Base-by-base conservation (phyloP, 2,329 filamentous ascomycete genomes). In the Trichoderma guizhouense region DNA sequence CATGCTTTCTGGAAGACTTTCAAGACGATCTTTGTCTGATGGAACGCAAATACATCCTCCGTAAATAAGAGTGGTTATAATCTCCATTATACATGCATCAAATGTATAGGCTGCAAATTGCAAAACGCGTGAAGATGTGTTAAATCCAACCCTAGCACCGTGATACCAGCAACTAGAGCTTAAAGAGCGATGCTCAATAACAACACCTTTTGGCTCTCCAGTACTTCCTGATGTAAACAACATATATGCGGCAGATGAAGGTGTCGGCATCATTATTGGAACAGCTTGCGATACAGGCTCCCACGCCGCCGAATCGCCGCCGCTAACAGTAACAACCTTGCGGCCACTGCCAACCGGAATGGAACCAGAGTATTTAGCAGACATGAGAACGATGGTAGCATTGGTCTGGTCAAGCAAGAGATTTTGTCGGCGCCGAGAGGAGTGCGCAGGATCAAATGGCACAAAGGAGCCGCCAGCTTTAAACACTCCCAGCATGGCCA, bases 81-180 rank as follows among this genome's bases (percentile, higher is more conserved):
- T 36, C 34, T 36, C 34, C 34, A 36, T 36, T 55, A 21, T 55
- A 55, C 61, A 32, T 1, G 60, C 74, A 64, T 75, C 75, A 28
- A 75, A 75, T 5, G 39, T 57, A 28, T 73, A 72, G 3, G 73
- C 64, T 4, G 71, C 47, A 34, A 74, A 76, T 14, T 74, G 62
- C 81, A 82, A 67, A 83, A 82, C 26, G 74, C 76, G 69, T 84
- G 83, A 5, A 15, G 34, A 36, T 36, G 34, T 36, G 34, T 15
- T 7, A 15, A 36, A 36, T 36, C 34, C 14, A 15, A 36, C 34
- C 34, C 34, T 36, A 15, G 34, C 34, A 6, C 34, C 34, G 34
- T 36, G 34, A 36, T 36, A 36, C 34, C 34, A 36, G 34, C 34
- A 36, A 36, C 34, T 36, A 36, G 34, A 36, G 34, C 34, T 36